Base-by-base conservation (phyloP, 768 basidiomycete genomes). In the Boletus tomentosulus region DNA sequence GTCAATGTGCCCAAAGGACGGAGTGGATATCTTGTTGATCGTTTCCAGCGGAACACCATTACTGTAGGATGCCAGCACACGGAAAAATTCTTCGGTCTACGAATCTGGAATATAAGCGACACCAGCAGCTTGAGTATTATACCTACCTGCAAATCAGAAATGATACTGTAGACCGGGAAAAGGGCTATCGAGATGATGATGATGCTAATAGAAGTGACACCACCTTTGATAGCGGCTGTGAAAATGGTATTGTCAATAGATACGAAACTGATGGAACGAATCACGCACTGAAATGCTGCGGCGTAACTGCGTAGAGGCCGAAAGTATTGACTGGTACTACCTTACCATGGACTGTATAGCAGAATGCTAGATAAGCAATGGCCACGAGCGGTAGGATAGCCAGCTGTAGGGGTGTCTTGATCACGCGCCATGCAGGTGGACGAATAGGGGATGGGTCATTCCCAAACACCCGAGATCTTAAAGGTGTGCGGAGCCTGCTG, bases 21-120 rank as follows among this genome's bases (percentile, higher is more conserved):
- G 62, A 25, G 24, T 60, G 11, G 66, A 68, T 13, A 65, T 59
- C 25, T 49, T 25, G 33, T 69, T 63, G 42, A 69, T 33, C 1
- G 54, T 56, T 25, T 59, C 56, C 44, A 69, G 38, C 4, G 59
- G 69, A 28, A 69, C 53, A 30, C 69, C 67, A 1, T 57, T 35
- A 9, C 16, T 46, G 1, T 41, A 59, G 4, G 48, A 49, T 16
- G 56, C 42, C 9, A 69, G 33, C 10, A 25, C 44, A 11, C 67
- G 62, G 43, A 69, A 69, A n/a, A 71, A 69, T 37, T 66, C 65
- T 53, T 66, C 65, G 27, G 63, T 62, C 65, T 66, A 35, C 19
- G 31, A 3, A 25, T 24, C 4, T 3, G 25, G 9, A 24, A 30
- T 9, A 52, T 44, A 9, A 51, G 25, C 8, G 16, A 37, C 15